These are phyloP conservation scores for Geoglossum cookeanum DNA, from an alignment of 2,329 filamentous ascomycete genomes.

Conservation along the genomic window DNA sequence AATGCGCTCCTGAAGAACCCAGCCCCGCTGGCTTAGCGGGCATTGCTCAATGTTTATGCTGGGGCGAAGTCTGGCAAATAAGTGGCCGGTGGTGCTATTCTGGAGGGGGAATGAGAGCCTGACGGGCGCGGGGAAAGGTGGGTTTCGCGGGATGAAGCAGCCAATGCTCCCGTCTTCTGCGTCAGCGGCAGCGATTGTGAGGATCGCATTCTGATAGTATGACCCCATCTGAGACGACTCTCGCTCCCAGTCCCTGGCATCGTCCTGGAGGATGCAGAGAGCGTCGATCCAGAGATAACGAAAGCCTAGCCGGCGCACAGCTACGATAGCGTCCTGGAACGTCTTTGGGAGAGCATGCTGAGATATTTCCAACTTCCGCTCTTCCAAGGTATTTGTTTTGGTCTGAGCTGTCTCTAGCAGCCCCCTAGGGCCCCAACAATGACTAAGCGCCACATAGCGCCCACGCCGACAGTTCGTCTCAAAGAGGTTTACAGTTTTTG, in stretches of 20 bases:
- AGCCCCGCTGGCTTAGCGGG: background rate
- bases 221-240: background rate
- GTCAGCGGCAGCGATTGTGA: background rate
- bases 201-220: background rate
- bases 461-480: no score
- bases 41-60: no score
- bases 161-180: no score
- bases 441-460: no score
- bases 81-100: no score
- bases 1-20: background rate
- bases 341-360: background rate
- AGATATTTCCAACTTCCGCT: background rate
- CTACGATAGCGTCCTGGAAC: background rate
- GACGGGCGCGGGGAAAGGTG: no score
- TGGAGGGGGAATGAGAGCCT: no score
- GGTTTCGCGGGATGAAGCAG: no score
- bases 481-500: no score
- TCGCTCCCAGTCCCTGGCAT: background rate
- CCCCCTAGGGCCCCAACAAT: no score
- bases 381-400: background rate
- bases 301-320: background rate
- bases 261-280: background rate
- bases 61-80: no score
- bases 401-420: no score
- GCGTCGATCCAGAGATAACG: background rate